Percentiles rank a stretch among this genome's conserved stretches.
phyloP scores from a whole-genome alignment of 495 filamentous ascomycete species.

The Tuber umbilicatum region DNA sequence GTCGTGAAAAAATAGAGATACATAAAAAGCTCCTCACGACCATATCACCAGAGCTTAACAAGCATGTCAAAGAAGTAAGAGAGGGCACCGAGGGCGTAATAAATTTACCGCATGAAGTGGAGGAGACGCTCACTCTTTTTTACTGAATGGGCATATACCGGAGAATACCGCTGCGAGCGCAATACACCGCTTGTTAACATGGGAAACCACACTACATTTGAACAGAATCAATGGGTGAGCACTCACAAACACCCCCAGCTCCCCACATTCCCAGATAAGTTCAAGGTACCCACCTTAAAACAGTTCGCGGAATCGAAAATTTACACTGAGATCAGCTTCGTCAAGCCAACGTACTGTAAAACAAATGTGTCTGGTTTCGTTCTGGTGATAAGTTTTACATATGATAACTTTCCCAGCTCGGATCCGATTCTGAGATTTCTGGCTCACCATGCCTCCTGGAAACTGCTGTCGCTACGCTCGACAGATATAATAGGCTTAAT shows the following conservation, averaged over 20 bases:
- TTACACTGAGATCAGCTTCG: not conserved
- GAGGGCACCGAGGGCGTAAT: not conserved
- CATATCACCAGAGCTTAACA: too few relatives aligned
- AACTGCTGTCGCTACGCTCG: not conserved
- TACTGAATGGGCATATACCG: too few relatives aligned
- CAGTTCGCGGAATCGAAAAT: not conserved
- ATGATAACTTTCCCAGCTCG: not conserved
- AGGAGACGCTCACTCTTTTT: too few relatives aligned
- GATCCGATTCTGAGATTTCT: not conserved
- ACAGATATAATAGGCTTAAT: not conserved
- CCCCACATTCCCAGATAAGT: too few relatives aligned
- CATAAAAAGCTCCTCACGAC: too few relatives aligned
- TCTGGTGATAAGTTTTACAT: not conserved
- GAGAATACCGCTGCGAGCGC: not conserved
- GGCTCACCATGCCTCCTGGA: not conserved
- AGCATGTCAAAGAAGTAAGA: too few relatives aligned
- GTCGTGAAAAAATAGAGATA: too few relatives aligned
- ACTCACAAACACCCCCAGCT: not conserved
- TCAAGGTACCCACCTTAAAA: too few relatives aligned
- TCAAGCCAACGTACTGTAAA: not conserved
- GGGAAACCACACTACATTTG: too few relatives aligned
- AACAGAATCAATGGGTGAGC: not conserved
- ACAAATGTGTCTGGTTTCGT: not conserved
- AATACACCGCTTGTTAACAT: not conserved
- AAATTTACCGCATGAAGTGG: not conserved